A percentile compares a stretch with the other conserved stretches of the same genome.
These are phyloP conservation scores for Rubroboletus satanas DNA, from an alignment of 768 basidiomycete genomes.

Conservation along the genomic window DNA sequence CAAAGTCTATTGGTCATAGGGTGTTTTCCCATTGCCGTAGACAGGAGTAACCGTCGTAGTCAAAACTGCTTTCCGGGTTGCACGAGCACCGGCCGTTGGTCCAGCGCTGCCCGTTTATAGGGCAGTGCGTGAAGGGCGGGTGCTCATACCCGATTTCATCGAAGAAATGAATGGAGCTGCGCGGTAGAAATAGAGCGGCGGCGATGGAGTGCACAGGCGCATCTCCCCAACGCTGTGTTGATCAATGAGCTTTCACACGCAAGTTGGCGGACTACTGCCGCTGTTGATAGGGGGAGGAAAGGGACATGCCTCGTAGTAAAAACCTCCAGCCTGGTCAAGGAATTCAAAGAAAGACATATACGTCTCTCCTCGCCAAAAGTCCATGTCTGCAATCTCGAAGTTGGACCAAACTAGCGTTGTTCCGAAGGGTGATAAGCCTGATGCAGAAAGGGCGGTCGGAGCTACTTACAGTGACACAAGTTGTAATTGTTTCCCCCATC, in stretches of 20 bases:
- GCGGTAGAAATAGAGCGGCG: constrained; percentile 82
- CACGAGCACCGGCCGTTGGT: constrained; percentile 23
- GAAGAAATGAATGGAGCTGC: constrained; percentile 93
- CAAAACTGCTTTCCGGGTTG: constrained; percentile 20
- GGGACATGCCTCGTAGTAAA: constrained; percentile 73
- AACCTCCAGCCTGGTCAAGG: constrained; percentile 76
- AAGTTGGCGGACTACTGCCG: background rate
- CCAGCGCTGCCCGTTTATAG: constrained; percentile 19
- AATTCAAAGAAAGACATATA: constrained; percentile 83
- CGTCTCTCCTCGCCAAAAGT: constrained; percentile 80
- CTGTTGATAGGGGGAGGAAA: background rate
- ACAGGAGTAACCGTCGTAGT: constrained; percentile 30
- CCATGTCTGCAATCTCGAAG: constrained; percentile 86
- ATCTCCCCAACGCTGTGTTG: constrained; percentile 82
- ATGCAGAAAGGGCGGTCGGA: background rate
- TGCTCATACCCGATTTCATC: constrained; percentile 66
- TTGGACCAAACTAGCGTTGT: constrained; percentile 76
- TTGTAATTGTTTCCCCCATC: constrained; percentile 62
- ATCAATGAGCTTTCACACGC: background rate
- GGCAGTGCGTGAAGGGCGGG: constrained; percentile 28
- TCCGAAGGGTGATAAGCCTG: background rate
- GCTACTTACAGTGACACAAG: constrained; percentile 55
- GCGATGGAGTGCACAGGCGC: constrained; percentile 91
- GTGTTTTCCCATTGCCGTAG: constrained; percentile 20
- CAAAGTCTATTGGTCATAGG: background rate